Conservation (phyloP, 805 yeast species). For the Candida railenensis region DNA sequence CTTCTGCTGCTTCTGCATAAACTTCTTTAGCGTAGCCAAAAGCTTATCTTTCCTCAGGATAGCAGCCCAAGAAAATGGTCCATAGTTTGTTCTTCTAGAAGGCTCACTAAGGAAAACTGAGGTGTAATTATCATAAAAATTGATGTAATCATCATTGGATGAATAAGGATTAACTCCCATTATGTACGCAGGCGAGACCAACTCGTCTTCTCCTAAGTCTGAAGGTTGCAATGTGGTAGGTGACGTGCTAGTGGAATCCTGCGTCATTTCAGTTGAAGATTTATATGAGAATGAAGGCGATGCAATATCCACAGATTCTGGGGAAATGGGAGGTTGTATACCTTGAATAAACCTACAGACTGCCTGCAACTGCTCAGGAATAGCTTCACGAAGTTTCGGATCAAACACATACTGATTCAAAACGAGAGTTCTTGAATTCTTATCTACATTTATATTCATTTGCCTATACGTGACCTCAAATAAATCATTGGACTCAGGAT, state of each 20-base stretch:
- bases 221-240: background rate
- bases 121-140: slow-evolving; percentile 10
- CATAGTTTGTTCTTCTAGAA: slow-evolving; percentile 19
- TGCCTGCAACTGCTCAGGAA: background rate
- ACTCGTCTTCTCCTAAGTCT: background rate
- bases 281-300: background rate
- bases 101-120: slow-evolving; percentile 16
- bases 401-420: slow-evolving; percentile 1
- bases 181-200: background rate
- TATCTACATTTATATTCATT: background rate
- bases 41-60: slow-evolving; percentile 21
- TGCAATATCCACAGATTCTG: background rate
- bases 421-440: background rate
- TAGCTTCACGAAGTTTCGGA: background rate
- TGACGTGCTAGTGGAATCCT: background rate
- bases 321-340: background rate
- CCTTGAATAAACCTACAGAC: background rate
- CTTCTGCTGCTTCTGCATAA: slow-evolving; percentile 1
- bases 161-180: slow-evolving; percentile 12
- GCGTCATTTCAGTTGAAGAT: background rate
- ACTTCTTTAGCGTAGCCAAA: slow-evolving; percentile 4
- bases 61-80: slow-evolving; percentile 26
- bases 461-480: background rate
- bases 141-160: slow-evolving; percentile 8
- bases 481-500: background rate